These are phyloP conservation scores for Diaporthe humulicola DNA, from an alignment of 2,329 filamentous ascomycete genomes.

Conservation along the genomic window DNA sequence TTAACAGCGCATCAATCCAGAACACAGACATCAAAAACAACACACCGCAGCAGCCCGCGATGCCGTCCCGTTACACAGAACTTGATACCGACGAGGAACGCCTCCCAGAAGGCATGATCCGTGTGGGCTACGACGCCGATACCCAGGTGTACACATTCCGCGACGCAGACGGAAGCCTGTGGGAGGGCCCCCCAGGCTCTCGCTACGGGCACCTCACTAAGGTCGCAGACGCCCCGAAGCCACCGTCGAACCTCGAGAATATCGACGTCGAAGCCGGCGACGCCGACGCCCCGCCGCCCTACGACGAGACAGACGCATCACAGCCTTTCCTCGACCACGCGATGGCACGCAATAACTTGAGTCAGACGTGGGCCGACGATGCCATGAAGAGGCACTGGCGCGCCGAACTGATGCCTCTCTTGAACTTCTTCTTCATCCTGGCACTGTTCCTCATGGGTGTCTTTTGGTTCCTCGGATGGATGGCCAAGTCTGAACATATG, in stretches of 20 bases:
- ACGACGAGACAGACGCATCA: slow-evolving; percentile 39
- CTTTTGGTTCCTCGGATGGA: slow-evolving; percentile 59
- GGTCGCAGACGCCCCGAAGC: slow-evolving; percentile 49
- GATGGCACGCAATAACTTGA: slow-evolving; percentile 10
- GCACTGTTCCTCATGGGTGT: slow-evolving; percentile 64
- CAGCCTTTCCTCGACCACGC: slow-evolving; percentile 34
- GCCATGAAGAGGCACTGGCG: slow-evolving; percentile 59
- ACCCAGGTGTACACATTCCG: slow-evolving; percentile 61
- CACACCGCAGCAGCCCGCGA: slow-evolving; percentile 15
- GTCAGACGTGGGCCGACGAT: slow-evolving; percentile 34
- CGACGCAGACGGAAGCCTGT: slow-evolving; percentile 57
- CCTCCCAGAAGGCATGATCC: slow-evolving; percentile 62
- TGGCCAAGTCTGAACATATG: slow-evolving; percentile 40
- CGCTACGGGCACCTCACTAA: slow-evolving; percentile 60
- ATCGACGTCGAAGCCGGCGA: slow-evolving; percentile 36
- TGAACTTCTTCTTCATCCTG: slow-evolving; percentile 70
- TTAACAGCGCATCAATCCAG: not conserved
- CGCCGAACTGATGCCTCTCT: slow-evolving; percentile 65
- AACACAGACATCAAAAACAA: not conserved
- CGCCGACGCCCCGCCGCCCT: slow-evolving; percentile 44
- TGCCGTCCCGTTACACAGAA: slow-evolving; percentile 41
- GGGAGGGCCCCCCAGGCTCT: slow-evolving; percentile 60
- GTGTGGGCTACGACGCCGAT: slow-evolving; percentile 65
- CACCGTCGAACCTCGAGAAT: slow-evolving; percentile 31
- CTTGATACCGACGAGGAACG: slow-evolving; percentile 56